These are phyloP conservation scores for Prunus yedoensis DNA, from an alignment of 331 rosid species.

Conservation along the genomic window DNA sequence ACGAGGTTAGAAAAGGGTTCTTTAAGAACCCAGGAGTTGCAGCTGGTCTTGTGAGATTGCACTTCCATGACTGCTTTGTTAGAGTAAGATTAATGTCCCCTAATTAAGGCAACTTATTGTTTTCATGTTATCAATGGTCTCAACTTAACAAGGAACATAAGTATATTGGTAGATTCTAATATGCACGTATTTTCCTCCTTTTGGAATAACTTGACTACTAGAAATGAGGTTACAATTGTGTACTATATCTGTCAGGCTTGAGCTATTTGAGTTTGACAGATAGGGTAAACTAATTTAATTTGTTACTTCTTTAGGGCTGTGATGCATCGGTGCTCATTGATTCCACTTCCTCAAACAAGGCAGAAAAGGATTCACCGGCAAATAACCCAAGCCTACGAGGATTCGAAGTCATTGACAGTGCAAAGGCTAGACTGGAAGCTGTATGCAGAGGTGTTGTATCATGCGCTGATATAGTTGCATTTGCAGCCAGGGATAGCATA, in stretches of 20 bases:
- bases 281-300: no score
- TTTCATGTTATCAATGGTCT: no score
- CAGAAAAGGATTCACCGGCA: slow-evolving; percentile 68
- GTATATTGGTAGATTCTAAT: no score
- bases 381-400: slow-evolving; percentile 53
- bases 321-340: slow-evolving; percentile 72
- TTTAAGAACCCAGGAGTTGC: slow-evolving; percentile 37
- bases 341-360: slow-evolving; percentile 59
- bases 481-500: slow-evolving; percentile 79
- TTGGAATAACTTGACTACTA: no score
- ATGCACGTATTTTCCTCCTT: no score
- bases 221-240: no score
- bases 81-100: slow-evolving; percentile 43
- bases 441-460: slow-evolving; percentile 61
- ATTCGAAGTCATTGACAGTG: slow-evolving; percentile 63
- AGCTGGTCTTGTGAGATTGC: slow-evolving; percentile 72
- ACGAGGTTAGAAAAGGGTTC: slow-evolving; percentile 44
- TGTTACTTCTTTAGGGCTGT: slow-evolving; percentile 46
- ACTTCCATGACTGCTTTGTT: slow-evolving; percentile 73
- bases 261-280: no score
- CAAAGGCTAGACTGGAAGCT: slow-evolving; percentile 67
- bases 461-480: slow-evolving; percentile 72
- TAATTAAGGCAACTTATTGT: no score
- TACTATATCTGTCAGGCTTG: no score
- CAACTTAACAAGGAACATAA: no score